These are phyloP conservation scores for Luffa aegyptiaca DNA, from an alignment of 306 rosid species.

Conservation along the genomic window DNA sequence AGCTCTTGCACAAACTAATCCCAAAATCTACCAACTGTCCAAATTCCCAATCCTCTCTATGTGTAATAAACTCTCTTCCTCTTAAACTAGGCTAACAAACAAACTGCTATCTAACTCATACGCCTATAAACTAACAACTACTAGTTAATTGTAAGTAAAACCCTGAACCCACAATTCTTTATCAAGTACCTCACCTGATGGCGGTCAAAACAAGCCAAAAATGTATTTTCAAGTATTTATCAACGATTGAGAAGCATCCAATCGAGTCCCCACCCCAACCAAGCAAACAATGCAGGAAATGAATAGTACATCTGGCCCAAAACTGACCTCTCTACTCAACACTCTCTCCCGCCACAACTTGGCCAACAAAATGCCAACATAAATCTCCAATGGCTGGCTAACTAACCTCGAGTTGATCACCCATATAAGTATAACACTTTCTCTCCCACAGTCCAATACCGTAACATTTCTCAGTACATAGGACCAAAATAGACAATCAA, in stretches of 20 bases:
- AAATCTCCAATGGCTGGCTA: background rate
- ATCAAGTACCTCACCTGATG: background rate
- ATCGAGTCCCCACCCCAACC: background rate
- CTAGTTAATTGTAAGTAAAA: background rate
- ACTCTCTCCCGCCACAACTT: background rate
- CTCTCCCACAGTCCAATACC: background rate
- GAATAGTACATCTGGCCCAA: background rate
- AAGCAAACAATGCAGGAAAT: background rate
- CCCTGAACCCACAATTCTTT: background rate
- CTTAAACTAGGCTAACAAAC: background rate
- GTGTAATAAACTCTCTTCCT: background rate
- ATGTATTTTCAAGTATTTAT: background rate
- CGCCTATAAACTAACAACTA: background rate
- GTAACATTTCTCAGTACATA: background rate
- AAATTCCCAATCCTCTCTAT: background rate
- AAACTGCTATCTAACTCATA: background rate
- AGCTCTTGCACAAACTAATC: background rate
- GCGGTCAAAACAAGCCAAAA: background rate
- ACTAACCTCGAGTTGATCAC: background rate
- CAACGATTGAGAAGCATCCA: background rate
- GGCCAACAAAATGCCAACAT: background rate
- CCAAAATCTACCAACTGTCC: background rate
- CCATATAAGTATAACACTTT: background rate
- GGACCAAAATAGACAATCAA: background rate
- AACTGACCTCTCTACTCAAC: background rate